phyloP scores from a whole-genome alignment of 106 monocot species.

The Dioscorea zingiberensis region DNA sequence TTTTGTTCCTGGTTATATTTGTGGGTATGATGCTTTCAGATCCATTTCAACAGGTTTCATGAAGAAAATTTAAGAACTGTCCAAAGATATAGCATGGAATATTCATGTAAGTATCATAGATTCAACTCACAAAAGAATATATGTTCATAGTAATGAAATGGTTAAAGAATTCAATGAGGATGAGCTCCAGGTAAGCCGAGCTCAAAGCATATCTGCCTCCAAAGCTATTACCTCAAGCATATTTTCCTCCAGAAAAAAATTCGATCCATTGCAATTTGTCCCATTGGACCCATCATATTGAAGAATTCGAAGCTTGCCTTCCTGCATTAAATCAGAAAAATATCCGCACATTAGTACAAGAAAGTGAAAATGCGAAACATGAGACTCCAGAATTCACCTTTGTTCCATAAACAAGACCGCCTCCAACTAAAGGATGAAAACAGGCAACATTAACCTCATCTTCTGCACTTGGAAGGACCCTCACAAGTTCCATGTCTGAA shows the following conservation, averaged over 20 bases:
- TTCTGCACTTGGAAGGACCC: conserved; percentile 93
- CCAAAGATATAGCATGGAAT: not conserved
- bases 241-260: conserved; percentile 50
- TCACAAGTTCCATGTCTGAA: conserved; percentile 97
- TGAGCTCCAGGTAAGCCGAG: no score
- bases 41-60: not conserved
- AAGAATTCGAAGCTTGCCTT: conserved; percentile 91
- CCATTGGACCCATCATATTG: conserved; percentile 47
- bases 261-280: conserved; percentile 20
- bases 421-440: conserved; percentile 89
- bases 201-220: no score
- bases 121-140: not conserved
- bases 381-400: conserved; percentile 39
- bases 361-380: not conserved
- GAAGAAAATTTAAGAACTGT: not conserved
- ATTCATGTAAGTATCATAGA: no score
- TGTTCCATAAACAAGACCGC: conserved; percentile 94
- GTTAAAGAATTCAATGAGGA: not conserved
- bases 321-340: conserved; percentile 33
- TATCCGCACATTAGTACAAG: not conserved
- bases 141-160: not conserved
- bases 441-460: conserved; percentile 99
- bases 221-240: conserved; percentile 28
- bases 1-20: no score
- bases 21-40: no score